phyloP scores from a whole-genome alignment of 768 basidiomycete species.

The Naganishia friedmannii region DNA sequence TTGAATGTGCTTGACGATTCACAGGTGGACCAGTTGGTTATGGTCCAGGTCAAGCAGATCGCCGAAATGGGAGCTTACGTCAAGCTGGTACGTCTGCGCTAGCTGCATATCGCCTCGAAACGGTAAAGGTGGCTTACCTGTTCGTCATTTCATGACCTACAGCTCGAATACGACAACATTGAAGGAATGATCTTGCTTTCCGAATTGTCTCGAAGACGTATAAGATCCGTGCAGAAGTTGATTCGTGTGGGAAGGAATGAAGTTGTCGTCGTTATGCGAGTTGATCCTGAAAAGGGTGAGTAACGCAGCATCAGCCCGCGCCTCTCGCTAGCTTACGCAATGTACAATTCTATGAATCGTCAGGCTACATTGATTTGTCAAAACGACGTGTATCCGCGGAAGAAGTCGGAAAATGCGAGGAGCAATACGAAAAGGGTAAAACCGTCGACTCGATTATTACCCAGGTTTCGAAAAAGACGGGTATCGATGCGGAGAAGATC shows the following conservation, averaged over 20 bases:
- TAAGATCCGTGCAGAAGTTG: conserved; percentile 94
- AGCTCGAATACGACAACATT: conserved; percentile 99
- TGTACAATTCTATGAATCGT: neutral
- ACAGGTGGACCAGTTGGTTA: conserved; percentile 95
- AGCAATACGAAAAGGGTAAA: conserved; percentile 96
- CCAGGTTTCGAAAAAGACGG: conserved; percentile 55
- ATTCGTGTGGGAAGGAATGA: conserved; percentile 97
- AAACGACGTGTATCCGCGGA: conserved; percentile 97
- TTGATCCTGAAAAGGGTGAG: conserved; percentile 97
- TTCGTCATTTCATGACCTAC: neutral
- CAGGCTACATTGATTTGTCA: conserved; percentile 97
- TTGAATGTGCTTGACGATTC: neutral
- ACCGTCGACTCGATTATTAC: conserved; percentile 67
- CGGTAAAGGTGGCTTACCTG: neutral
- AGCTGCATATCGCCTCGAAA: neutral
- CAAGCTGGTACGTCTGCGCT: conserved; percentile 68
- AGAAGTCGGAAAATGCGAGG: conserved; percentile 98
- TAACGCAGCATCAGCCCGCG: conserved; percentile 3
- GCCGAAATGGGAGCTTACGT: conserved; percentile 99
- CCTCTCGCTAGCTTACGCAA: neutral
- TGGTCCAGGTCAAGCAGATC: conserved; percentile 99
- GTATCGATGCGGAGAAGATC: conserved; percentile 65
- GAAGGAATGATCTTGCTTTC: conserved; percentile 99
- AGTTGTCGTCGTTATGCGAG: conserved; percentile 93
- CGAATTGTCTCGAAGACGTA: conserved; percentile 91